Evolutionary conservation across 208 protist genomes (phyloP), one percentile per base, ranked within the genome.

Genomic region (Trypanosoma melophagium): DNA sequence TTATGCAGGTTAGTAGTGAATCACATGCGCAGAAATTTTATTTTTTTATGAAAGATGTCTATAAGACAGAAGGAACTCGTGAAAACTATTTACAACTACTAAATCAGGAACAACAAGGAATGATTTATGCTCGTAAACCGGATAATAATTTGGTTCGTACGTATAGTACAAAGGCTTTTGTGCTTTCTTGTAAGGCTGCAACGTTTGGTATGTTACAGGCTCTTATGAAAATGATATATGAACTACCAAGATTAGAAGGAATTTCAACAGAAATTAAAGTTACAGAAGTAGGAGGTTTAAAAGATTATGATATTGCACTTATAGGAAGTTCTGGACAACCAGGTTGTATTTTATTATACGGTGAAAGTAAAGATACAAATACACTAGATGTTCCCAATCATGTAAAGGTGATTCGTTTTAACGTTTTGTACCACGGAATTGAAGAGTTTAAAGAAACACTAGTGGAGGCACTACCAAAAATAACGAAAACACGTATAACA

Each of bases 171-270:
- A 62, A 86, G 25, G 72, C 84, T 8, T 96, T 93, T 57, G 41
- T 86, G 21, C 40, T 96, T 0, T 70, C 74, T 19, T 91, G 84
- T 66, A 94, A 93, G 70, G 90, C 90, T 10, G 88, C 86, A 13
- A 96, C 87, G 2, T 96, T 96, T 67, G 90, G 90, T 38, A 93
- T 93, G 88, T 76, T 96, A 60, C 90, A 96, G 77, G 90, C 90
- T 25, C 72, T 96, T 54, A 84, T 96, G 75, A 90, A 91, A 69
- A 85, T 69, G 25, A 79, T 96, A 22, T 96, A 96, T 71, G 84
- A 91, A 59, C 63, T 96, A 42, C 90, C 90, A 17, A 69, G 86
- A 28, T 71, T 96, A 22, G 82, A 94, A 22, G 88, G 90, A 2
- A 62, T 94, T 7, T 87, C 83, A 19, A 58, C 91, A 17, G 86